These are phyloP conservation scores for Pythium aquatile DNA, from an alignment of 352 stramenopile genomes.

Conservation along the genomic window DNA sequence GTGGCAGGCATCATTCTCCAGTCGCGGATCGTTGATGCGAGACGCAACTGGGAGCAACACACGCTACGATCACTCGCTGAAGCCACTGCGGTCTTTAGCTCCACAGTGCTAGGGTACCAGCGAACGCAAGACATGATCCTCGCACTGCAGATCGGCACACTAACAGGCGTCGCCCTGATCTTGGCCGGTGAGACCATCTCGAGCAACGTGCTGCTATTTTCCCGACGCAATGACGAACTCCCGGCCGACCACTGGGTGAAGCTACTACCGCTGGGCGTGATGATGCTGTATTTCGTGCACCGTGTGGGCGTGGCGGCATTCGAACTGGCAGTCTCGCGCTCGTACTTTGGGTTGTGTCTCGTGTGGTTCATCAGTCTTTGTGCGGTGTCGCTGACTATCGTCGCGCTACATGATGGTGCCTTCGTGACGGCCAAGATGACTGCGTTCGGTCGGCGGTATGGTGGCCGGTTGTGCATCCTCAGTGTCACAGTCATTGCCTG, in stretches of 20 bases:
- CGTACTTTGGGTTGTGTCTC: conserved; percentile 35
- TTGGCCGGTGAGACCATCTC: conserved; percentile 50
- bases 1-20: conserved; percentile 61
- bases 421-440: conserved; percentile 39
- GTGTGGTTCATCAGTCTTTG: conserved; percentile 51
- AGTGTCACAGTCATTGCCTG: conserved; percentile 46
- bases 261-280: conserved; percentile 56
- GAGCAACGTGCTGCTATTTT: conserved; percentile 28
- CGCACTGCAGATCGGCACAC: conserved; percentile 73
- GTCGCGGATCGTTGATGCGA: conserved; percentile 64
- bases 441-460: conserved; percentile 29
- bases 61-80: conserved; percentile 60
- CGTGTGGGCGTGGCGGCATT: conserved; percentile 51
- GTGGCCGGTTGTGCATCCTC: conserved; percentile 41
- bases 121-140: conserved; percentile 53
- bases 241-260: conserved; percentile 80
- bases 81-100: conserved; percentile 49
- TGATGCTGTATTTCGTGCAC: conserved; percentile 60
- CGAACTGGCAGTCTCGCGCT: conserved; percentile 40
- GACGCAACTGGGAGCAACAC: conserved; percentile 65
- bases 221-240: conserved; percentile 40
- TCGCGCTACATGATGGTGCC: conserved; percentile 46
- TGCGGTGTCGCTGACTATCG: conserved; percentile 42
- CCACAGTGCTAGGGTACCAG: conserved; percentile 60
- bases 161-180: conserved; percentile 58